Conservation (phyloP, 441 rosid genomes). For the Monsonia emarginata region DNA sequence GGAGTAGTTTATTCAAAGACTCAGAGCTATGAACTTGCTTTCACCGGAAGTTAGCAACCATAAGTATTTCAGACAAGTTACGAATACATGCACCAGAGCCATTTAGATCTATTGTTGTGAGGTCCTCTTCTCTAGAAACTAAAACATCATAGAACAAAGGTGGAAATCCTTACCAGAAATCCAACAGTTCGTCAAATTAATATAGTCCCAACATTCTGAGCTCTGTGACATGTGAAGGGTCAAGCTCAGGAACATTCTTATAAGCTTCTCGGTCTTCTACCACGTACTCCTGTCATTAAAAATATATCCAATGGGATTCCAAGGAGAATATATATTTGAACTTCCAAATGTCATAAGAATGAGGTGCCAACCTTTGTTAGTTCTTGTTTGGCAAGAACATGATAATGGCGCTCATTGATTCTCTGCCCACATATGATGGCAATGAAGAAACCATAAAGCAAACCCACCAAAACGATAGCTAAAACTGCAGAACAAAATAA, state of each 20-base stretch:
- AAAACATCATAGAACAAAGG: not conserved
- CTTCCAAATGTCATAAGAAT: not conserved
- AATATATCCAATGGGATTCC: conserved; percentile 1
- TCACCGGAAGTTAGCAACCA: not conserved
- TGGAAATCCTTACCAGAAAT: conserved; percentile 21
- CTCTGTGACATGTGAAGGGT: conserved; percentile 73
- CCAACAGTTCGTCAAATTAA: conserved; percentile 23
- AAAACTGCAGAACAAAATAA: conserved; percentile 47
- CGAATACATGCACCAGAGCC: not conserved
- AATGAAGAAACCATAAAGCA: conserved; percentile 93
- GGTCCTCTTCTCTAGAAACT: not conserved
- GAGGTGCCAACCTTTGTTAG: conserved; percentile 66
- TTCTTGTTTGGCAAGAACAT: conserved; percentile 96
- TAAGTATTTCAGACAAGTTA: not conserved
- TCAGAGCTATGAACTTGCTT: not conserved
- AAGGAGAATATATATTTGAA: not conserved
- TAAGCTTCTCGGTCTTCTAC: conserved; percentile 77
- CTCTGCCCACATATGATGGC: conserved; percentile 98
- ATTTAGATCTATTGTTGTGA: not conserved
- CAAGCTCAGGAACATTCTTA: conserved; percentile 72
- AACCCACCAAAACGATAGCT: conserved; percentile 90
- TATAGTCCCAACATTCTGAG: conserved; percentile 90
- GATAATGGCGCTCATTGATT: conserved; percentile 94
- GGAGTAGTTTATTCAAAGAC: not conserved
- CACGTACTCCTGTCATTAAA: conserved; percentile 59